Evolutionary conservation across 768 basidiomycete genomes (phyloP).

Genomic region (Candolleomyces eurysporus): DNA sequence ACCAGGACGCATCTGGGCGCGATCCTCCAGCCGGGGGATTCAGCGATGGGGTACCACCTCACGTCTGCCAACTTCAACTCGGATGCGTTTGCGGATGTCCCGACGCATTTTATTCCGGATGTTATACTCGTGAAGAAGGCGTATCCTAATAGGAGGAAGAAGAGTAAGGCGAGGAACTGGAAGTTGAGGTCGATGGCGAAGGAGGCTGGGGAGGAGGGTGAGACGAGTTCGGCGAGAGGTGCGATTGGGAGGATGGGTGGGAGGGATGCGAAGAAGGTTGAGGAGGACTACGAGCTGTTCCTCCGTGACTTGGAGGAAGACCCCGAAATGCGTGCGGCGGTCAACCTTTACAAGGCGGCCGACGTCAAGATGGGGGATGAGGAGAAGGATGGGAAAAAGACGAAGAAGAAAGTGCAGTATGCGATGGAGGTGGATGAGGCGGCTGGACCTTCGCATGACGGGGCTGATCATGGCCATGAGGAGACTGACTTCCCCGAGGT

Average conservation of each 20-base stretch:
- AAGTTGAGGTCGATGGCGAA: slow-evolving; percentile 89
- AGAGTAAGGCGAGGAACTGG: slow-evolving; percentile 83
- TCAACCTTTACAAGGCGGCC: slow-evolving; percentile 81
- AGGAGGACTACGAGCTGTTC: slow-evolving; percentile 96
- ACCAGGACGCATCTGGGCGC: slow-evolving; percentile 96
- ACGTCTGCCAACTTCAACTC: slow-evolving; percentile 92
- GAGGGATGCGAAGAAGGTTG: slow-evolving; percentile 87
- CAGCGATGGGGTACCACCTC: slow-evolving; percentile 88
- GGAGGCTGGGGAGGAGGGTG: slow-evolving; percentile 85
- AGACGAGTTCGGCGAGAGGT: slow-evolving; percentile 73
- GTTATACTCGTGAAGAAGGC: slow-evolving; percentile 93
- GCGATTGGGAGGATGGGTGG: slow-evolving; percentile 91
- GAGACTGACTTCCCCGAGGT: slow-evolving; percentile 91
- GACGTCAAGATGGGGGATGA: slow-evolving; percentile 55
- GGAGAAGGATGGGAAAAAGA: slow-evolving; percentile 31
- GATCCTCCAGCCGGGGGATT: slow-evolving; percentile 89
- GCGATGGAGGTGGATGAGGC: slow-evolving; percentile 61
- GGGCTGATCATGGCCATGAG: slow-evolving; percentile 43
- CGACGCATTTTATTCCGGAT: slow-evolving; percentile 73
- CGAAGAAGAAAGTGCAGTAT: slow-evolving; percentile 47
- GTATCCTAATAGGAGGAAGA: slow-evolving; percentile 92
- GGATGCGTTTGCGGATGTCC: slow-evolving; percentile 72
- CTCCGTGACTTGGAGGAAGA: slow-evolving; percentile 93
- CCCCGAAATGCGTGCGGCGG: slow-evolving; percentile 79
- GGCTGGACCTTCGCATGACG: slow-evolving; percentile 15